Conservation (phyloP, 768 basidiomycete species). For the Russula sp. region DNA sequence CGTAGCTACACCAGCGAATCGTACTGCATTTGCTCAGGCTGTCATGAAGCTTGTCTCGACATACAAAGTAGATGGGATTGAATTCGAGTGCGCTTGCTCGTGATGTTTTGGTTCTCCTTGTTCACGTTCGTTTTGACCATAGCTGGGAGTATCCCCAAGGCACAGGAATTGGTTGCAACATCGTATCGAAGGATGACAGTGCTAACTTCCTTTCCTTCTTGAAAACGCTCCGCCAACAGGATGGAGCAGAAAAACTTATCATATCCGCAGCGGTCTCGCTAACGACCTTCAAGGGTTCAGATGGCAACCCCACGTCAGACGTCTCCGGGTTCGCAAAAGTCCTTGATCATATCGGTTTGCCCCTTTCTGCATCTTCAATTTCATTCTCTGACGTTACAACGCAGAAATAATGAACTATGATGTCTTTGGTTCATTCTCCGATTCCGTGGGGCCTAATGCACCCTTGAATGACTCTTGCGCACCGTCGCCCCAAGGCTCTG, state of each 20-base stretch:
- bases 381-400: neutral
- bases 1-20: constrained; percentile 48
- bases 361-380: neutral
- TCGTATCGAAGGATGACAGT: constrained; percentile 47
- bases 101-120: too few species aligned
- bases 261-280: constrained; percentile 48
- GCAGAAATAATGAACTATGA: constrained; percentile 62
- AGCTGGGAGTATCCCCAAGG: constrained; percentile 84
- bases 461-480: constrained; percentile 78
- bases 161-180: constrained; percentile 68
- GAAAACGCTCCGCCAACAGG: constrained; percentile 49
- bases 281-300: constrained; percentile 38
- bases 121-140: too few species aligned
- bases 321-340: constrained; percentile 66
- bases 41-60: constrained; percentile 42
- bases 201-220: constrained; percentile 75
- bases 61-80: too few species aligned
- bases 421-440: constrained; percentile 45
- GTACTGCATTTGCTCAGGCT: constrained; percentile 62
- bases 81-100: too few species aligned
- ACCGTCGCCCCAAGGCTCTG: constrained; percentile 59
- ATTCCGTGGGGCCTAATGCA: constrained; percentile 73
- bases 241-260: constrained; percentile 50
- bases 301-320: constrained; percentile 54
- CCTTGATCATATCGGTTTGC: constrained; percentile 49